A percentile compares a stretch with the other conserved stretches of the same genome.
Evolutionary conservation across 1,284 basidiomycete species (phyloP).

Genomic region (Ustilago sp.): DNA sequence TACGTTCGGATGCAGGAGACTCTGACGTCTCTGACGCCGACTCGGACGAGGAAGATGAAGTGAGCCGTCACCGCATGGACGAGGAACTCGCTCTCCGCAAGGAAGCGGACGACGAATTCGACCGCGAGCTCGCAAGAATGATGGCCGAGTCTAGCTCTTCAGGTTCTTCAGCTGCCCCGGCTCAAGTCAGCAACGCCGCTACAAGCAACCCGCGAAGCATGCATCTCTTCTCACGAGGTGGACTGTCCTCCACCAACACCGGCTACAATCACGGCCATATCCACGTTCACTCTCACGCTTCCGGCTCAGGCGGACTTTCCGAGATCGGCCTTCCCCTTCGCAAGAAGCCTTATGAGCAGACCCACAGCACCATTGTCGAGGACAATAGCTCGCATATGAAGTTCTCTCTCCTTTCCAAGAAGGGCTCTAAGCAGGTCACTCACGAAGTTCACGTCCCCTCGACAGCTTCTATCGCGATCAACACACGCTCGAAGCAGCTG

Average conservation of each 20-base stretch:
- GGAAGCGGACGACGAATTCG: conserved; percentile 92
- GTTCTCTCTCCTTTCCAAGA: conserved; percentile 92
- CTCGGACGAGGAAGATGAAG: conserved; percentile 42
- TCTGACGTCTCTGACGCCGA: conserved; percentile 23
- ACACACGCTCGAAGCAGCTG: conserved; percentile 60
- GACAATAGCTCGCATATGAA: conserved; percentile 76
- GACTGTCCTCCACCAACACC: conserved; percentile 18
- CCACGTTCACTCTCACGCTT: conserved; percentile 70
- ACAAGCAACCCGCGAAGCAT: conserved; percentile 1
- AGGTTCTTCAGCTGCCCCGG: conserved; percentile 4
- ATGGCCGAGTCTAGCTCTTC: conserved; percentile 75
- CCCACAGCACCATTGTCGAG: conserved; percentile 63
- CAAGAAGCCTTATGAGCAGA: conserved; percentile 71
- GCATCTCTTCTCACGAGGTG: conserved; percentile 26
- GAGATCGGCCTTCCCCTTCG: conserved; percentile 72
- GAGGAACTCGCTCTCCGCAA: conserved; percentile 73
- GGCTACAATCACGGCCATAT: conserved; percentile 46
- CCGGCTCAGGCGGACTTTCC: conserved; percentile 74
- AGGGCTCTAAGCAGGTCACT: conserved; percentile 86
- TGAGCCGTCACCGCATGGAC: conserved; percentile 59
- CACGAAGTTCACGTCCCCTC: conserved; percentile 60
- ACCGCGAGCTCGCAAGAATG: conserved; percentile 93
- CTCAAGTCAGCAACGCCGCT: not conserved
- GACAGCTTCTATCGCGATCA: conserved; percentile 61
- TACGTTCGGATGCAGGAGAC: conserved; percentile 15